A percentile compares a stretch with the other conserved stretches of the same genome.
Evolutionary conservation across 2,329 filamentous ascomycete species (phyloP).

Genomic region (Pseudogymnoascus sp.): DNA sequence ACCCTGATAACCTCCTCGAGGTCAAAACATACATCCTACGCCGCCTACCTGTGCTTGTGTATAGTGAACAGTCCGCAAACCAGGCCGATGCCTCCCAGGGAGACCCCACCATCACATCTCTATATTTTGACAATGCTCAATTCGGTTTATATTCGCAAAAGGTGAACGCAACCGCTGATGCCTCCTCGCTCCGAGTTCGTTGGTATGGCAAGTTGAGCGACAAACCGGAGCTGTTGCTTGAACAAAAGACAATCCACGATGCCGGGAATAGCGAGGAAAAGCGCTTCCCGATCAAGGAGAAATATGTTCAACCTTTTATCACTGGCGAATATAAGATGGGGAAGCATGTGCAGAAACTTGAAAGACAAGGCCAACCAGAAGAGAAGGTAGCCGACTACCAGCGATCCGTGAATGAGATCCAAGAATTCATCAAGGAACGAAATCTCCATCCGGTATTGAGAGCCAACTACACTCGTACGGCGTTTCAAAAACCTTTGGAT

Average conservation of each 20-base stretch:
- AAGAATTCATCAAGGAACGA: slow-evolving; percentile 68
- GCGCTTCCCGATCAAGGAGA: slow-evolving; percentile 81
- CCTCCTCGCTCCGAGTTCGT: slow-evolving; percentile 73
- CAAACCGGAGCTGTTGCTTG: slow-evolving; percentile 72
- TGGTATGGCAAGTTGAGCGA: slow-evolving; percentile 84
- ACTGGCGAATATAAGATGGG: slow-evolving; percentile 85
- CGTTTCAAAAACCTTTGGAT: slow-evolving; percentile 92
- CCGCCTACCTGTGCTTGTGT: slow-evolving; percentile 82
- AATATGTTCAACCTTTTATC: slow-evolving; percentile 83
- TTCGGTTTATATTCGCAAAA: slow-evolving; percentile 85
- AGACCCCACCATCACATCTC: slow-evolving; percentile 85
- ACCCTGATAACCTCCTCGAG: slow-evolving; percentile 89
- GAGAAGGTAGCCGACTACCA: slow-evolving; percentile 62
- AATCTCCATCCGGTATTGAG: slow-evolving; percentile 76
- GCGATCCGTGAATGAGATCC: slow-evolving; percentile 65
- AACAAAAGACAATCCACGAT: slow-evolving; percentile 79
- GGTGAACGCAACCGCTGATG: slow-evolving; percentile 64
- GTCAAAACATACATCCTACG: slow-evolving; percentile 94
- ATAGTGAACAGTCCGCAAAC: slow-evolving; percentile 80
- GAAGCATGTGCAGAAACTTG: slow-evolving; percentile 81
- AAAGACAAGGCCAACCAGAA: slow-evolving; percentile 60
- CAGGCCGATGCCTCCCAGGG: slow-evolving; percentile 66
- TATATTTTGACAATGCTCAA: slow-evolving; percentile 86
- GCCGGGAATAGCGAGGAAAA: slow-evolving; percentile 71
- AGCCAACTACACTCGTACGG: slow-evolving; percentile 88